Percentiles rank a stretch among this genome's conserved stretches.
Evolutionary conservation across 108 stramenopile species (phyloP).

Genomic region (Chaetoceros muelleri): DNA sequence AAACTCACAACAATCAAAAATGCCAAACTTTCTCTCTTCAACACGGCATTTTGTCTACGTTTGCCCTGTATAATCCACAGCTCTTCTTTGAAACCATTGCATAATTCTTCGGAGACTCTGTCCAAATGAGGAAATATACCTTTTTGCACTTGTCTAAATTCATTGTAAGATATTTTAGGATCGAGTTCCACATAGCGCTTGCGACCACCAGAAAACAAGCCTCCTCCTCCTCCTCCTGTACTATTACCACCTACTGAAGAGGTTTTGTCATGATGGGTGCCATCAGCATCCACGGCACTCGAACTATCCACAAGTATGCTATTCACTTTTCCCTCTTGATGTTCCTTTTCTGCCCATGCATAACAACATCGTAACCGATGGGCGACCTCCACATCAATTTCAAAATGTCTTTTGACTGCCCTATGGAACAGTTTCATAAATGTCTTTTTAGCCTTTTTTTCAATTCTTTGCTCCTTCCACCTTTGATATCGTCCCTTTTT

Average conservation of each 20-base stretch:
- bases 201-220: conserved; percentile 31
- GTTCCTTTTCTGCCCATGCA: conserved; percentile 82
- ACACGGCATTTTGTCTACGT: conserved; percentile 54
- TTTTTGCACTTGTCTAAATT: conserved; percentile 70
- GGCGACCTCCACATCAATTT: conserved; percentile 72
- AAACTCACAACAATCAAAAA: conserved; percentile 66
- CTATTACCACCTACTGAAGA: no score
- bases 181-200: conserved; percentile 83
- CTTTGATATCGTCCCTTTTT: neutral
- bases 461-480: conserved; percentile 55
- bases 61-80: conserved; percentile 73
- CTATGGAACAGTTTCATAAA: conserved; percentile 41
- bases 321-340: conserved; percentile 71
- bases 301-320: conserved; percentile 57
- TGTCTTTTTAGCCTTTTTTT: conserved; percentile 34
- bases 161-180: conserved; percentile 70
- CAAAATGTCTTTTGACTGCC: conserved; percentile 50
- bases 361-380: conserved; percentile 84
- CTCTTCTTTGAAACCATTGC: conserved; percentile 71
- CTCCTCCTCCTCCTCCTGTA: conserved; percentile 27
- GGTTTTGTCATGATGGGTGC: no score
- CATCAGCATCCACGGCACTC: neutral
- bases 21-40: conserved; percentile 45
- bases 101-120: conserved; percentile 55
- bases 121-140: conserved; percentile 74